Base-by-base conservation (phyloP, 2,329 filamentous ascomycete species). In the Celoporthe dispersa region DNA sequence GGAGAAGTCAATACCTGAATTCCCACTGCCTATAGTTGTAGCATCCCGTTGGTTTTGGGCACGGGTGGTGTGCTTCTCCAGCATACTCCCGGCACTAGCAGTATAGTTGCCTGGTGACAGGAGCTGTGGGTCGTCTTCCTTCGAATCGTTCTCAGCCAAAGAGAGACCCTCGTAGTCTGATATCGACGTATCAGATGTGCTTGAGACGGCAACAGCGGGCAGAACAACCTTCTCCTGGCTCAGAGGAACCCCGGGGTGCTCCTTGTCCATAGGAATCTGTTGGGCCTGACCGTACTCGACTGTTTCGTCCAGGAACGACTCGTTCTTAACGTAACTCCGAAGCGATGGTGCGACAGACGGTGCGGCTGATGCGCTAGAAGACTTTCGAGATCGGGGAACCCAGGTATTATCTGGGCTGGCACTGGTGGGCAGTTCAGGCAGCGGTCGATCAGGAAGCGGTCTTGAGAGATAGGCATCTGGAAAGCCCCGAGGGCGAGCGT, bases 401-500 rank as follows among this genome's bases (percentile, higher is more conserved):
- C n/a, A 60, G 6, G 63, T 65, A 31, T 70, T 68, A 16, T 73
- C 72, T 2, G 67, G 41, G 11, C 51, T 41, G 3, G 35, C 19
- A 3, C 51, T 48, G 37, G 69, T 37, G 31, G 69, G 67, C 7
- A 71, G 12, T 3, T 68, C 69, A 3, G 73, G 72, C 2, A 68
- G 14, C 9, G 79, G 79, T 1, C 76, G 75, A 48, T 76, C 70
- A 7, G 79, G 79, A 2, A 80, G 67, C 2, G 78, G 76, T 2
- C 77, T 73, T 33, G 75, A 73, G 37, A 74, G 61, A 48, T 78
- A 76, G 1, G 72, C 70, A 14, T 73, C 73, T 31, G 66, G 53
- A n/a, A 68, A 70, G 4, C 67, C 67, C 53, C 73, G 71, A 31
- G 67, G 51, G 19, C 67, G 69, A 11, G 67, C 67, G 55, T 80